Percentiles rank a stretch among this genome's conserved stretches.
Evolutionary conservation across 2,329 filamentous ascomycete genomes (phyloP).

Genomic region (Rutstroemia sp.): DNA sequence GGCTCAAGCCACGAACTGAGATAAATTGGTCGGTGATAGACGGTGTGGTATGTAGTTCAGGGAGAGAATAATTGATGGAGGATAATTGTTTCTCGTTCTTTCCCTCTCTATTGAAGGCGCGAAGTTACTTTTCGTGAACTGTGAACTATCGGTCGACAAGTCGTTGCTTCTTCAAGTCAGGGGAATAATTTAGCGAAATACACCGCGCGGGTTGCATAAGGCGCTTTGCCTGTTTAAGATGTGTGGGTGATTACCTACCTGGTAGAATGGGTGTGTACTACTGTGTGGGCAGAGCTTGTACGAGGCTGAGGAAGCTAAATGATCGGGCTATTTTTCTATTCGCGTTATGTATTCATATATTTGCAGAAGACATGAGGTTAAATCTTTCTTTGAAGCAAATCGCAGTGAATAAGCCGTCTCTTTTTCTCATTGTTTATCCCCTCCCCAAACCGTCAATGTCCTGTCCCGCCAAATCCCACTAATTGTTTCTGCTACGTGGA

Average conservation of each 20-base stretch:
- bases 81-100: background rate
- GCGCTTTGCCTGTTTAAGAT: slow-evolving; percentile 7
- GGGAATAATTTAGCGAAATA: slow-evolving; percentile 23
- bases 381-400: background rate
- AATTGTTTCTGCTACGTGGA: no score
- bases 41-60: background rate
- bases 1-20: slow-evolving; percentile 1
- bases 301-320: slow-evolving; percentile 8
- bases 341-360: no score
- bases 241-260: background rate
- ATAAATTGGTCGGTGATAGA: background rate
- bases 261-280: background rate
- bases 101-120: slow-evolving; percentile 6
- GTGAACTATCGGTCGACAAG: slow-evolving; percentile 19
- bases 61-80: slow-evolving; percentile 5
- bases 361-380: no score
- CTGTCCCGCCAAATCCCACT: no score
- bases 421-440: background rate
- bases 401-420: background rate
- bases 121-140: slow-evolving; percentile 15
- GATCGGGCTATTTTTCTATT: background rate
- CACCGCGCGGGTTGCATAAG: background rate
- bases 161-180: slow-evolving; percentile 21
- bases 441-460: no score
- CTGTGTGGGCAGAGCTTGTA: background rate